phyloP scores from a whole-genome alignment of 2,329 filamentous ascomycete genomes.

The Botrytis byssoidea region DNA sequence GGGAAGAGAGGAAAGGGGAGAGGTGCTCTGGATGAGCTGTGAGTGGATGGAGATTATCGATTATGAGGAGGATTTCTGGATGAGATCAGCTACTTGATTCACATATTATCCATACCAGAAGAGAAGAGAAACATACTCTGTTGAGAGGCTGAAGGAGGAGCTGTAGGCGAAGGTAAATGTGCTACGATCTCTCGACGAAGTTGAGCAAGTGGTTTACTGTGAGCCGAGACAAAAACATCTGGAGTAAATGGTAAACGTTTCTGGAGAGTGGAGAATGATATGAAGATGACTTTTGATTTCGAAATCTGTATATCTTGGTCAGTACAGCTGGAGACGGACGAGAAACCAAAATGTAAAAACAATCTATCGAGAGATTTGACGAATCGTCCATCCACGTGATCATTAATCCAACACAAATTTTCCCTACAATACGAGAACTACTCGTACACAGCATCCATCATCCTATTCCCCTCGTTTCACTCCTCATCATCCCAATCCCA shows the following conservation, averaged over 20 bases:
- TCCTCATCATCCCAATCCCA: not conserved
- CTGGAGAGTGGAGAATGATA: conserved; percentile 73
- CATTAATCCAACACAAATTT: not conserved
- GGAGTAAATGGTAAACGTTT: conserved; percentile 55
- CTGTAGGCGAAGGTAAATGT: conserved; percentile 40
- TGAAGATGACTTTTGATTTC: conserved; percentile 68
- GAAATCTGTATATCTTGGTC: conserved; percentile 47
- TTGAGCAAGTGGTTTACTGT: conserved; percentile 54
- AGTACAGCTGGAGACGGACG: not conserved
- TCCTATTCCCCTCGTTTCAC: not conserved
- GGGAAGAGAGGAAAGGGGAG: conserved; percentile 66
- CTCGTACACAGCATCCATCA: not conserved
- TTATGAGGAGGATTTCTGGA: conserved; percentile 68
- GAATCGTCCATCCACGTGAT: conserved; percentile 12
- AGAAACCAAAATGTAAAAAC: not conserved
- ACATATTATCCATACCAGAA: not conserved
- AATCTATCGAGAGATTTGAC: not conserved
- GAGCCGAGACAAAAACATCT: conserved; percentile 65
- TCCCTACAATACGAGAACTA: not conserved
- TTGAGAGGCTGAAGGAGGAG: conserved; percentile 16
- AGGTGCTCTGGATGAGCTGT: conserved; percentile 55
- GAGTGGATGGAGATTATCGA: conserved; percentile 77
- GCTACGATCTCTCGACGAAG: conserved; percentile 60
- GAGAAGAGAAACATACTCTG: conserved; percentile 42
- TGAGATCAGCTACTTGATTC: not conserved